Percentiles rank a stretch among this genome's conserved stretches.
Conservation (phyloP, 202 grass and related monocot species). For the Schoenoplectus tabernaemontani region DNA sequence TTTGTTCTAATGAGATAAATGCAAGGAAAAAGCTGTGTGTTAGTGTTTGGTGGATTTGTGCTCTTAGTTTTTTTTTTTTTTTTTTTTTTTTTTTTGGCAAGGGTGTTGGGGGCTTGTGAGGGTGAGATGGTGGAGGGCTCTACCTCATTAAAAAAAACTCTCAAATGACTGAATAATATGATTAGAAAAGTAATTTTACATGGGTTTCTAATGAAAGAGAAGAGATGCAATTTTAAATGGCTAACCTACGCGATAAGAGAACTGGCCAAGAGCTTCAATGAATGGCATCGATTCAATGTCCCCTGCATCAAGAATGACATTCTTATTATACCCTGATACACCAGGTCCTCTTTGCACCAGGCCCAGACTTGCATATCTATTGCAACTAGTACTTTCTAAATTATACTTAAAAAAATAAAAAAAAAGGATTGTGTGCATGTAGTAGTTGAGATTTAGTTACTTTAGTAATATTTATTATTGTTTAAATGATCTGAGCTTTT, state of each 20-base stretch:
- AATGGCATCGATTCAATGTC: conserved; percentile 99
- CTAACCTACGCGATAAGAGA: conserved; percentile 91
- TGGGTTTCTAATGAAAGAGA: neutral
- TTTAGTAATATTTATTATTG: neutral
- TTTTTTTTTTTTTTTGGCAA: no score
- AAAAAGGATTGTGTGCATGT: neutral
- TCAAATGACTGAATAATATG: no score
- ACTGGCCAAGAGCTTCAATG: conserved; percentile 89
- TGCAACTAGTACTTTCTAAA: conserved; percentile 6
- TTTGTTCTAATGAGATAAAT: neutral
- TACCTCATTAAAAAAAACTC: neutral
- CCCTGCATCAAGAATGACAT: conserved; percentile 84
- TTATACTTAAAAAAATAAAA: neutral
- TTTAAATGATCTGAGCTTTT: conserved; percentile 25
- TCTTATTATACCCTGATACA: conserved; percentile 46
- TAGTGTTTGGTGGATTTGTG: no score
- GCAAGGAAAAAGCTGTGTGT: neutral
- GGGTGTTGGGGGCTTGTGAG: no score
- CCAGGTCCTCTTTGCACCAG: conserved; percentile 36
- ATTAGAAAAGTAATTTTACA: no score
- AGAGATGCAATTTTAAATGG: neutral
- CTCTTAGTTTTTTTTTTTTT: no score
- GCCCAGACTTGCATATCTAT: conserved; percentile 49
- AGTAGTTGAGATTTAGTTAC: neutral
- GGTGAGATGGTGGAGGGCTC: no score